Base-by-base conservation (phyloP, 441 rosid species). In the Eutrema salsugineum region DNA sequence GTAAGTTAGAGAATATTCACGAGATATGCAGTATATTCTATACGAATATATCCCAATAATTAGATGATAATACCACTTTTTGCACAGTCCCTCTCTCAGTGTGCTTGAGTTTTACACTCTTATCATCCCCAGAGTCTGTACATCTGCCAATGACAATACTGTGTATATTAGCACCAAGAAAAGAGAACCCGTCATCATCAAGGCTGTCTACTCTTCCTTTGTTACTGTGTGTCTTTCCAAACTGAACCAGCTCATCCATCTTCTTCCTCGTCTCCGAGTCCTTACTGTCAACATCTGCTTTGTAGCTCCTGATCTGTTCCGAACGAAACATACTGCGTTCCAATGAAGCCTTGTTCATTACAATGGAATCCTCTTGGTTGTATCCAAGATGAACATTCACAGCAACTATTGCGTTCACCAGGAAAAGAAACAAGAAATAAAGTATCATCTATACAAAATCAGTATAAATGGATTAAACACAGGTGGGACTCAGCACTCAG, bases 351-450 rank as follows among this genome's bases (percentile, higher is more conserved):
- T 85, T 84, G 66, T 95, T 95, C 98, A 95, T 93, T 33, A 91
- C 99, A 72, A 93, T 77, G 32, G 98, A 88, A 64, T 93, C 98
- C 79, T 95, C 98, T 74, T 93, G 98, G 83, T 95, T 95, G 82
- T 89, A 95, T 27, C 99, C 99, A 3, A 88, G 79, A 70, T 93
- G 99, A 57, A 91, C 95, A 81, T 93, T 95, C 66, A 91, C 97
- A 1, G 98, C 98, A 16, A 93, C 98, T 38, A 93, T 89, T n/a
- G 92, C 91, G 63, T 88, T 91, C 97, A 73, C 19, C 61, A 17
- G 66, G 22, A 58, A 47, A 16, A 36, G 51, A 48, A 53, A 40
- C 65, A 57, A 16, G 76, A 75, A 59, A 32, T 17, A 24, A 19
- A 38, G 17, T 16, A 33, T 55, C 59, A 36, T 61, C 38, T 75